Conservation (phyloP, 2,329 filamentous ascomycete species). For the Fusarium sororula region DNA sequence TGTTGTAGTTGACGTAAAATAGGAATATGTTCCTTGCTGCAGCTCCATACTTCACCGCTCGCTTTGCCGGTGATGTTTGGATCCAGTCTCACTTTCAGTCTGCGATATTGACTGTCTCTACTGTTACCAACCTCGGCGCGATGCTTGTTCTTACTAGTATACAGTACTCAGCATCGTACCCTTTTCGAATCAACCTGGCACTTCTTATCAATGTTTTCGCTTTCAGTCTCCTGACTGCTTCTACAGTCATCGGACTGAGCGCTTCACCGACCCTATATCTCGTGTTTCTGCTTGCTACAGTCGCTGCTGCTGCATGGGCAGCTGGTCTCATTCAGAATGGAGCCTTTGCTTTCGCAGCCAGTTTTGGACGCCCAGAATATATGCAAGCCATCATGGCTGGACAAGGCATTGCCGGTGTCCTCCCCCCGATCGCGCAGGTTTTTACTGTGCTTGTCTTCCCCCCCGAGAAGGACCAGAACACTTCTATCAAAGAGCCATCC, state of each 20-base stretch:
- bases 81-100: conserved; percentile 88
- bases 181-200: conserved; percentile 81
- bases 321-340: conserved; percentile 93
- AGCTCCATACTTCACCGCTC: conserved; percentile 88
- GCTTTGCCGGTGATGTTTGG: conserved; percentile 76
- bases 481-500: conserved; percentile 35
- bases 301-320: conserved; percentile 80
- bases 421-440: conserved; percentile 89
- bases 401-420: conserved; percentile 89
- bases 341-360: conserved; percentile 87
- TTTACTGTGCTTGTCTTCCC: conserved; percentile 74
- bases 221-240: conserved; percentile 82
- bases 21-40: conserved; percentile 99
- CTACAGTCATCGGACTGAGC: conserved; percentile 74
- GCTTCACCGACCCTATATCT: conserved; percentile 76
- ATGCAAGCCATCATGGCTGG: conserved; percentile 97
- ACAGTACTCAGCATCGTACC: conserved; percentile 86
- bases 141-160: conserved; percentile 82
- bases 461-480: conserved; percentile 46
- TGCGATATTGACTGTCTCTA: conserved; percentile 86
- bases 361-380: conserved; percentile 87
- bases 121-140: conserved; percentile 79
- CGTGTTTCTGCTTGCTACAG: conserved; percentile 82
- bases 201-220: conserved; percentile 80
- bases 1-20: conserved; percentile 11